Evolutionary conservation across 768 basidiomycete genomes (phyloP).

Genomic region (Favolaschia claudopus): DNA sequence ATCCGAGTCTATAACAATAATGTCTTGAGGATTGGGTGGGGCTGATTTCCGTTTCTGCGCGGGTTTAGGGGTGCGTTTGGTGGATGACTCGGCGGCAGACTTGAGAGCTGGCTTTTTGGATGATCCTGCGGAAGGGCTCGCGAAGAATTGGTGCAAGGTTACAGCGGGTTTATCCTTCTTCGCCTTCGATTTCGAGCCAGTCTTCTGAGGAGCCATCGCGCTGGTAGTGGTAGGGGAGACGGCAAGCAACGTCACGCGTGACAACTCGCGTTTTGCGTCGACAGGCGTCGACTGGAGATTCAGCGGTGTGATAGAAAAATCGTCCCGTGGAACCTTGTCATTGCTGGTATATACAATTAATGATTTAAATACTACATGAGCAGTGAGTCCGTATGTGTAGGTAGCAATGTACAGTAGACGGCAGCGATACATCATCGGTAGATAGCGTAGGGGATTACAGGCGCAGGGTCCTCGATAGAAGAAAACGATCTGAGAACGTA

Average conservation of each 20-base stretch:
- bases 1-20: slow-evolving; percentile 73
- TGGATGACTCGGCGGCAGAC: background rate
- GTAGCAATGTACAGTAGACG: too few species aligned
- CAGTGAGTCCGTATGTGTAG: too few species aligned
- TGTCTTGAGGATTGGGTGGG: slow-evolving; percentile 37
- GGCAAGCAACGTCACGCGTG: too few species aligned
- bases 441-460: slow-evolving; percentile 69
- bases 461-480: slow-evolving; percentile 67
- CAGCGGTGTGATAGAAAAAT: too few species aligned
- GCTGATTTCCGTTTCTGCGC: background rate
- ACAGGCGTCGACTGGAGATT: too few species aligned
- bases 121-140: slow-evolving; percentile 8
- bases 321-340: too few species aligned
- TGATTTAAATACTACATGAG: too few species aligned
- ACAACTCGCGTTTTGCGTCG: background rate
- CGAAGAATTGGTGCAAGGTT: slow-evolving; percentile 22
- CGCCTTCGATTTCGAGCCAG: background rate
- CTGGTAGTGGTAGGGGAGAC: background rate
- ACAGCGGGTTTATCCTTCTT: background rate
- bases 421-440: slow-evolving; percentile 61
- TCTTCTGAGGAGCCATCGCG: slow-evolving; percentile 21
- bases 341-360: too few species aligned
- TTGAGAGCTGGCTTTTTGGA: slow-evolving; percentile 6
- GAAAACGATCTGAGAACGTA: slow-evolving; percentile 52
- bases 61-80: background rate